Percentiles rank a stretch among this genome's conserved stretches.
phyloP scores from a whole-genome alignment of 805 yeast genomes.

The Ogataea paraovalis region DNA sequence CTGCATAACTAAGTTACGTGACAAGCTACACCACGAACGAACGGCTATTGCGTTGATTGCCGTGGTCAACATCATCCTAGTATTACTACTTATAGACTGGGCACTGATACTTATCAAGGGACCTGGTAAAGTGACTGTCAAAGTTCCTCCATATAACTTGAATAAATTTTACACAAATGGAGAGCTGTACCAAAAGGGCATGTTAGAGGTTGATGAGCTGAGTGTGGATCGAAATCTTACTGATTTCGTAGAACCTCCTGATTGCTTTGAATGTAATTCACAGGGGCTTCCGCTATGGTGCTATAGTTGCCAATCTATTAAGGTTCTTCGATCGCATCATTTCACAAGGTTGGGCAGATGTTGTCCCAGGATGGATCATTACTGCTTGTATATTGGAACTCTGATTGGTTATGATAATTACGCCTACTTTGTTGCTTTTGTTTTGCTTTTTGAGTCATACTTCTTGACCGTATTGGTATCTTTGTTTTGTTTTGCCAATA shows the following conservation, averaged over 20 bases:
- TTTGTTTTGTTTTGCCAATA: slow-evolving; percentile 31
- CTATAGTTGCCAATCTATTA: slow-evolving; percentile 57
- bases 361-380: slow-evolving; percentile 78
- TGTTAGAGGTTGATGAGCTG: slow-evolving; percentile 6
- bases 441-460: slow-evolving; percentile 34
- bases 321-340: slow-evolving; percentile 68
- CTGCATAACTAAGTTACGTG: slow-evolving; percentile 31
- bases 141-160: slow-evolving; percentile 34
- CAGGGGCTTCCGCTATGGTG: slow-evolving; percentile 81
- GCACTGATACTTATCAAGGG: slow-evolving; percentile 42
- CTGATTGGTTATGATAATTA: slow-evolving; percentile 69
- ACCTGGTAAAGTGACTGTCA: slow-evolving; percentile 47
- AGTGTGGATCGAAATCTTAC: slow-evolving; percentile 1
- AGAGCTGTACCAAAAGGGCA: slow-evolving; percentile 4
- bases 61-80: slow-evolving; percentile 27
- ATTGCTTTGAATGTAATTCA: slow-evolving; percentile 60
- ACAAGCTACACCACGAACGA: slow-evolving; percentile 37
- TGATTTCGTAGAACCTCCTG: slow-evolving; percentile 43
- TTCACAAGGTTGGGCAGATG: slow-evolving; percentile 53
- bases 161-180: slow-evolving; percentile 23
- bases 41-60: slow-evolving; percentile 32
- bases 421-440: slow-evolving; percentile 52
- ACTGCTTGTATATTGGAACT: slow-evolving; percentile 72
- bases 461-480: slow-evolving; percentile 40
- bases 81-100: slow-evolving; percentile 40